Evolutionary conservation across 352 stramenopile species (phyloP).

Genomic region (Phytophthora lateralis): DNA sequence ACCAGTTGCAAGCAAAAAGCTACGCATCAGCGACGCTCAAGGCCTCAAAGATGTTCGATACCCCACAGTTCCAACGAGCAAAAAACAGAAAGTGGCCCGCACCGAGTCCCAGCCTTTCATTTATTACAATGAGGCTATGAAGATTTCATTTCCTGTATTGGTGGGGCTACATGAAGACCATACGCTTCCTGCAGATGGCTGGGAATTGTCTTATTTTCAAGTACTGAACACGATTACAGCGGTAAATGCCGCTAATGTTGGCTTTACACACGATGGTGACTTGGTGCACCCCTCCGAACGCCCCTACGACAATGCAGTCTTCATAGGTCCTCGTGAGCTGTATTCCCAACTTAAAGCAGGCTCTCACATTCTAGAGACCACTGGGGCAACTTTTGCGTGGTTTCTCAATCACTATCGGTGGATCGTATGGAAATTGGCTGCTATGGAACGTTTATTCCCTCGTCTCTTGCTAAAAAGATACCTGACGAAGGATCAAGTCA

Average conservation of each 20-base stretch:
- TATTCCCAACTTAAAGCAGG: constrained; percentile 42
- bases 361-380: constrained; percentile 33
- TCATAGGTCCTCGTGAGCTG: constrained; percentile 34
- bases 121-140: constrained; percentile 53
- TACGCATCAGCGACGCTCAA: constrained; percentile 6
- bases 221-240: constrained; percentile 41
- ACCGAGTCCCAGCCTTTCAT: constrained; percentile 19
- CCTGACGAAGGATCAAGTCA: constrained; percentile 60
- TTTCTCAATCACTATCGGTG: constrained; percentile 80
- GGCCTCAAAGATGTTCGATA: neutral
- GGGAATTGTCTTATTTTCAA: constrained; percentile 18
- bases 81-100: constrained; percentile 25
- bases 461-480: constrained; percentile 61
- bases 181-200: constrained; percentile 1
- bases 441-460: constrained; percentile 57
- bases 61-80: constrained; percentile 6
- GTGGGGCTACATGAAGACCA: constrained; percentile 15
- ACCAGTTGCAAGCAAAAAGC: constrained; percentile 45
- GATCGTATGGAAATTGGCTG: constrained; percentile 74
- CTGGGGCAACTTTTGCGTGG: constrained; percentile 52
- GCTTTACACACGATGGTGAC: constrained; percentile 29
- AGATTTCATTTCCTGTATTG: constrained; percentile 39
- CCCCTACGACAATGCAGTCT: constrained; percentile 17
- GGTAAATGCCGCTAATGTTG: constrained; percentile 32
- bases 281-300: constrained; percentile 13